A percentile compares a stretch with the other conserved stretches of the same genome.
phyloP scores from a whole-genome alignment of 2,329 filamentous ascomycete genomes.

The Graphilbum sp. region DNA sequence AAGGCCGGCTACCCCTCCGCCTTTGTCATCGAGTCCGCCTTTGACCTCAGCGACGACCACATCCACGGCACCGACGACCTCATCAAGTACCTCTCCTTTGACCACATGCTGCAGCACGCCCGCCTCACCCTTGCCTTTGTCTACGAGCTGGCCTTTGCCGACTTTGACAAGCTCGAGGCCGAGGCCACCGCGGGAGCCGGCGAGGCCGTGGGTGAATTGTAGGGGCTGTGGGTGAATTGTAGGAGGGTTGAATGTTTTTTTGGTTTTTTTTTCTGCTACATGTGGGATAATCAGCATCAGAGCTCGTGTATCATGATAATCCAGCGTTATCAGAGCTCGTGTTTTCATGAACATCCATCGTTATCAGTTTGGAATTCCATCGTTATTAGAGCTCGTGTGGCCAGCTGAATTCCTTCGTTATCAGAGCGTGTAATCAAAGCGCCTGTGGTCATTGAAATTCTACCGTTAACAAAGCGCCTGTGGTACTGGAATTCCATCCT shows the following conservation, averaged over 20 bases:
- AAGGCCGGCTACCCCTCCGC: conserved; percentile 49
- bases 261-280: not conserved
- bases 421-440: no score
- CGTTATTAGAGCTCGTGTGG: no score
- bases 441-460: no score
- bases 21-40: conserved; percentile 46
- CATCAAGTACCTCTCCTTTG: conserved; percentile 50
- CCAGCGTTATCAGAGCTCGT: no score
- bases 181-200: not conserved
- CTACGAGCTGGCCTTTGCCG: conserved; percentile 27
- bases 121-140: conserved; percentile 29
- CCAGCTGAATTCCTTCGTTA: no score
- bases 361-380: no score
- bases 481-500: no score
- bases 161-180: conserved; percentile 16
- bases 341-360: no score
- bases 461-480: no score
- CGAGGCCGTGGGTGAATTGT: conserved; percentile 12
- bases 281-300: no score
- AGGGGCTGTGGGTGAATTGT: not conserved
- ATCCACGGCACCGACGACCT: conserved; percentile 61
- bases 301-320: no score
- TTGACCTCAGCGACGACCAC: conserved; percentile 45
- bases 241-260: not conserved
- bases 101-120: conserved; percentile 50